phyloP scores from a whole-genome alignment of 2,329 filamentous ascomycete genomes.

The Triangularia verruculosa region DNA sequence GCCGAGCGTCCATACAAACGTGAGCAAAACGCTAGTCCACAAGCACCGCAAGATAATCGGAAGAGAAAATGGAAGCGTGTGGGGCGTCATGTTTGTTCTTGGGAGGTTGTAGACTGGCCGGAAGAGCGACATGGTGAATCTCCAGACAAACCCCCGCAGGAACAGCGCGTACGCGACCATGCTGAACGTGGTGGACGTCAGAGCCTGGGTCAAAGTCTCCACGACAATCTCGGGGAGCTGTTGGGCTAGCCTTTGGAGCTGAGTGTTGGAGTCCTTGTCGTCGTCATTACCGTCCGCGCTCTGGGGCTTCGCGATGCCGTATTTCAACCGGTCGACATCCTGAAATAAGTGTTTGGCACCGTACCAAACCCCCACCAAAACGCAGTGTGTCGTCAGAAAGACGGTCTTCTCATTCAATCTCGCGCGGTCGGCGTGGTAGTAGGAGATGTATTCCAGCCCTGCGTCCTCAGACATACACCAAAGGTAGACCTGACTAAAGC shows the following conservation, averaged over 20 bases:
- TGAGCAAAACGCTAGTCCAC: constrained; percentile 63
- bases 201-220: constrained; percentile 39
- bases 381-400: constrained; percentile 70
- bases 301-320: constrained; percentile 37
- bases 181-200: constrained; percentile 43
- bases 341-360: constrained; percentile 65
- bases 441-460: constrained; percentile 70
- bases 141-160: constrained; percentile 64
- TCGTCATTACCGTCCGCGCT: constrained; percentile 15
- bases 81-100: constrained; percentile 62
- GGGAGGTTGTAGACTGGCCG: constrained; percentile 74
- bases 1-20: constrained; percentile 71
- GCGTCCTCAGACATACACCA: constrained; percentile 61
- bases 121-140: constrained; percentile 65
- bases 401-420: constrained; percentile 83
- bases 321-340: constrained; percentile 68
- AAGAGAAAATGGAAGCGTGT: constrained; percentile 55
- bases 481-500: constrained; percentile 79
- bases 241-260: constrained; percentile 36
- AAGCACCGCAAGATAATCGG: constrained; percentile 55
- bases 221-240: constrained; percentile 42
- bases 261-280: constrained; percentile 28
- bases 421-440: constrained; percentile 67
- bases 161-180: constrained; percentile 60
- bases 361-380: constrained; percentile 67